Percentiles rank a stretch among this genome's conserved stretches.
Evolutionary conservation across 768 basidiomycete genomes (phyloP).

Genomic region (Leccinum ochraceum): DNA sequence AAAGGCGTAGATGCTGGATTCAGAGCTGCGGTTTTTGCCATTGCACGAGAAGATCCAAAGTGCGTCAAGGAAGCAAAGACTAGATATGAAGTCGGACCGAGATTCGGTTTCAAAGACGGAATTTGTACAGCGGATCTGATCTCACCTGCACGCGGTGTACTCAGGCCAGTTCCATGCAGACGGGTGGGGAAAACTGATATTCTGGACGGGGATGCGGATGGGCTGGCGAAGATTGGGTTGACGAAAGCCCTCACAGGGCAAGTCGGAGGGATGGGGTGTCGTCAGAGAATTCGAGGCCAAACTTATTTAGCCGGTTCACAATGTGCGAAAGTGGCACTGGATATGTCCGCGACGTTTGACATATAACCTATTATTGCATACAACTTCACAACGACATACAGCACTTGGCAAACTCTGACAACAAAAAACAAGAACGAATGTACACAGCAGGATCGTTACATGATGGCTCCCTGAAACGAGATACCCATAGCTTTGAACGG

Average conservation of each 20-base stretch:
- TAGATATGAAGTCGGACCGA: conserved; percentile 5
- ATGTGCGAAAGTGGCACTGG: conserved; percentile 29
- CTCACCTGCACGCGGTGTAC: conserved; percentile 24
- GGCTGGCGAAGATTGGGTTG: conserved; percentile 3
- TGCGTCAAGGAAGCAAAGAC: conserved; percentile 28
- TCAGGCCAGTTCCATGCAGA: conserved; percentile 34
- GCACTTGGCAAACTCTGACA: background rate
- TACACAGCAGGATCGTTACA: conserved; percentile 17
- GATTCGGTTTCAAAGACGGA: conserved; percentile 7
- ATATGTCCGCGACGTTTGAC: background rate
- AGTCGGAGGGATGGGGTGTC: conserved; percentile 16
- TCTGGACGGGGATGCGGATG: background rate
- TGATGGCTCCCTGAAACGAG: conserved; percentile 21
- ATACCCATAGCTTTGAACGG: conserved; percentile 13
- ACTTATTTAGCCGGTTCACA: conserved; percentile 22
- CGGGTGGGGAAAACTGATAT: background rate
- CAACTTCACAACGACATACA: background rate
- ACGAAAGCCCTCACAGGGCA: conserved; percentile 2
- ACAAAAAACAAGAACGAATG: background rate
- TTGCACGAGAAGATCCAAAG: conserved; percentile 35
- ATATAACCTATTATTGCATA: background rate
- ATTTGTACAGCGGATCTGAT: conserved; percentile 4
- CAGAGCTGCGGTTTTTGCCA: conserved; percentile 76
- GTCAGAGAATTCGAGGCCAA: conserved; percentile 15
- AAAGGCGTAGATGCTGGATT: conserved; percentile 85